Base-by-base conservation (phyloP, 768 basidiomycete species). In the Mycena venus region DNA sequence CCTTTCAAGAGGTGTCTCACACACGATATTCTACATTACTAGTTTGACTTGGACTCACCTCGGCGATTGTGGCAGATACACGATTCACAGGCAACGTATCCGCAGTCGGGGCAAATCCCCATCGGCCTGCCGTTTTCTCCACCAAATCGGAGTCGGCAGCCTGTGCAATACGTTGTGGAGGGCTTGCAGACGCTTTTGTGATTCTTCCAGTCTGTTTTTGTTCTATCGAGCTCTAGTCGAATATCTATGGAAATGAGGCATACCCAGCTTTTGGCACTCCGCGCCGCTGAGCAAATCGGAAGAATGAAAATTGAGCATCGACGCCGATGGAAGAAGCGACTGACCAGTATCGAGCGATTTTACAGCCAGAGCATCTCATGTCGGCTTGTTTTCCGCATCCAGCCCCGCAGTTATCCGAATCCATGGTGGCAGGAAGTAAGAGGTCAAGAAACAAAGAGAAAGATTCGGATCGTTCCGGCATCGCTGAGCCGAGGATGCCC, bases 261-360 rank as follows among this genome's bases (percentile, higher is more conserved):
- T 36, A 70, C 69, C 53, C 27, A 31, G 5, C 56, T 47, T 65
- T 59, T 72, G 70, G 14, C 70, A 72, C 23, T 65, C 70, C 4
- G 2, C 25, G 3, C 70, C 56, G 17, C 70, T 72, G 55, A 6
- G 23, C 12, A 40, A 40, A 0, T 51, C n/a, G 8, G 14, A 29
- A 34, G 10, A 34, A 23, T 8, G 29, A 19, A 1, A 14, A 11
- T 17, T 19, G 19, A 17, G 36, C 31, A 49, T 27, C 58, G 40
- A 15, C 3, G 21, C 15, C 17, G 14, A 21, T 12, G 3, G 19
- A 15, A 1, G 25, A 8, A 19, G 25, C 15, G n/a, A 70, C 69
- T 63, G 27, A 72, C 70, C 70, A 72, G 44, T 72, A 72, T 34
- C 55, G 63, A 49, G 19, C 44, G 27, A 7, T 65, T 65, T 72